These are phyloP conservation scores for Coemansia sp. DNA, from an alignment of 192 early-diverging fungal genomes.

Conservation along the genomic window DNA sequence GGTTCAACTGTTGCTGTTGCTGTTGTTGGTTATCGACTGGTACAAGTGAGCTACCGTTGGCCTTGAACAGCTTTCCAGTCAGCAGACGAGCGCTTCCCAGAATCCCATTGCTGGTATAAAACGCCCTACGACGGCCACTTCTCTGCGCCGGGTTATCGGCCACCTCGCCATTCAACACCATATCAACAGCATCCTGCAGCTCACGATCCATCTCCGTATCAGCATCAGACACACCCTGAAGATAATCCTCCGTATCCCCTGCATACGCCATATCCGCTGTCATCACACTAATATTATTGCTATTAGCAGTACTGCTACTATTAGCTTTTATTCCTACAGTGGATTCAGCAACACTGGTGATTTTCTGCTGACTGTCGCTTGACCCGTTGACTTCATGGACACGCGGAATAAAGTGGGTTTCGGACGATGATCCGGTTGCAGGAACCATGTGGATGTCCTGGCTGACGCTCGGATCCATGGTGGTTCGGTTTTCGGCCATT, in stretches of 20 bases:
- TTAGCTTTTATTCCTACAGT: not conserved
- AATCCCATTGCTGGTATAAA: not conserved
- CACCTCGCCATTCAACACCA: constrained; percentile 25
- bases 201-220: constrained; percentile 28
- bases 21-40: not conserved
- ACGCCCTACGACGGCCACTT: not conserved
- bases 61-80: constrained; percentile 9
- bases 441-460: constrained; percentile 9
- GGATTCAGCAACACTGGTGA: not conserved
- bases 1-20: not conserved
- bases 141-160: not conserved
- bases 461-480: constrained; percentile 5
- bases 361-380: constrained; percentile 38
- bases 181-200: constrained; percentile 40
- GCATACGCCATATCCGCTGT: constrained; percentile 31
- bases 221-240: constrained; percentile 10
- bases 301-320: constrained; percentile 3
- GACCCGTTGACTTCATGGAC: constrained; percentile 33
- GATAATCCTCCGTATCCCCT: constrained; percentile 4
- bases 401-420: constrained; percentile 33
- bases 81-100: constrained; percentile 7
- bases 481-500: not conserved
- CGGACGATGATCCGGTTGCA: constrained; percentile 15
- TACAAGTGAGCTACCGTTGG: constrained; percentile 4
- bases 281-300: constrained; percentile 25